phyloP scores from a whole-genome alignment of 208 protist genomes.

The Leishmania amazonensis region DNA sequence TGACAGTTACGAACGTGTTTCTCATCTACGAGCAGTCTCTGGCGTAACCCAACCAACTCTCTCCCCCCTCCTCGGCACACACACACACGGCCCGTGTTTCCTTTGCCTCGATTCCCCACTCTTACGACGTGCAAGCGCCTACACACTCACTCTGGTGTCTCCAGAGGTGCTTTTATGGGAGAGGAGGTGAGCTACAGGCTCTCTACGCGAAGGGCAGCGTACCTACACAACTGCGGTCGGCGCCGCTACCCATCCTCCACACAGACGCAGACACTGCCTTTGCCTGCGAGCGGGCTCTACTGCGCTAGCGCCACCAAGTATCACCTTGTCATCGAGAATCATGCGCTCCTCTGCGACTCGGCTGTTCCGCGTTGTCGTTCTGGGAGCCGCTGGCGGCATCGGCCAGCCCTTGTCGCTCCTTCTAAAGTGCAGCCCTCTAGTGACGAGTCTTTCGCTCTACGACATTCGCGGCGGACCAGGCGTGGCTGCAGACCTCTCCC shows the following conservation, averaged over 20 bases:
- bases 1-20: not conserved
- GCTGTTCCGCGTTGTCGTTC: conserved; percentile 75
- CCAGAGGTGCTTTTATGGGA: not conserved
- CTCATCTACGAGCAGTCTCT: not conserved
- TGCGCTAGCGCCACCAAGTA: not conserved
- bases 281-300: not conserved
- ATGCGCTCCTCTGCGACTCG: conserved; percentile 19
- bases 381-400: conserved; percentile 96
- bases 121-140: not conserved
- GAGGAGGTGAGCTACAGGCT: not conserved
- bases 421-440: conserved; percentile 83
- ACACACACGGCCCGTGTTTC: not conserved
- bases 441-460: conserved; percentile 87
- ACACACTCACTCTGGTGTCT: not conserved
- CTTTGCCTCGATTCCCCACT: not conserved
- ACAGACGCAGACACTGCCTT: not conserved
- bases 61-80: no score
- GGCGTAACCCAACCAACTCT: not conserved
- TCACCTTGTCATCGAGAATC: not conserved
- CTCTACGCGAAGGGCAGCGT: not conserved
- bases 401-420: conserved; percentile 96
- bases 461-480: conserved; percentile 87
- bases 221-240: not conserved
- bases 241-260: not conserved
- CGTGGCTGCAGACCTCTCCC: conserved; percentile 90